Base-by-base conservation (phyloP, 345 rosid species). In the Euphorbia tirucalli region DNA sequence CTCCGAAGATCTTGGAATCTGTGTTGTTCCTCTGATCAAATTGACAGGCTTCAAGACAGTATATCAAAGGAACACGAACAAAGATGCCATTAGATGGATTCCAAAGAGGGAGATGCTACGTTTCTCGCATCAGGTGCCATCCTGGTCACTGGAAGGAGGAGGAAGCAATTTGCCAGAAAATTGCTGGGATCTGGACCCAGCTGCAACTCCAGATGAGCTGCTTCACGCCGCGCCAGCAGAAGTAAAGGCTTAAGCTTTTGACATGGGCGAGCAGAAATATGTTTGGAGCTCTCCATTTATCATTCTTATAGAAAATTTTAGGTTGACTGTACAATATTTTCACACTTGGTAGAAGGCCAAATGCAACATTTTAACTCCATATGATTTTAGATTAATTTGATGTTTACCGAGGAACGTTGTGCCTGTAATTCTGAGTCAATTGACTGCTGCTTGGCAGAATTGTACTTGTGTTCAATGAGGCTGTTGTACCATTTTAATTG, bases 101-200 rank as follows among this genome's bases (percentile, higher is more conserved):
- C 96, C 98, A 0, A 92, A 89, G 86, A 85, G 79, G 63, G 98
- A 92, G 84, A 94, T 94, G 98, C 72, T 90, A 44, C 85, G 96
- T 70, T 92, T 92, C 77, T 92, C 97, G 11, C 97, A 92, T 83
- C 93, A 85, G 81, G 97, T 92, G 31, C 98, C 98, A 0, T 88
- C 98, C 71, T 90, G 96, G 89, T 83, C 85, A 66, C 94, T 95
- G 46, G 81, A 85, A 71, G 91, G 87, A 65, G 96, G 81, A 66
- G 78, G 87, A 9, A 76, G 69, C 39, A 86, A 76, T 49, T 69
- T 95, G 56, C 96, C 96, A 0, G 90, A 84, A 56, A 86, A 85
- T 63, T 95, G 97, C 66, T 95, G 97, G 97, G 99, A 95, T 86
- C 80, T 95, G 35, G 99, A 95, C 75, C 96, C 99, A 0, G 99